These are phyloP conservation scores for Rhamnella rubrinervis DNA, from an alignment of 331 rosid genomes.

Conservation along the genomic window DNA sequence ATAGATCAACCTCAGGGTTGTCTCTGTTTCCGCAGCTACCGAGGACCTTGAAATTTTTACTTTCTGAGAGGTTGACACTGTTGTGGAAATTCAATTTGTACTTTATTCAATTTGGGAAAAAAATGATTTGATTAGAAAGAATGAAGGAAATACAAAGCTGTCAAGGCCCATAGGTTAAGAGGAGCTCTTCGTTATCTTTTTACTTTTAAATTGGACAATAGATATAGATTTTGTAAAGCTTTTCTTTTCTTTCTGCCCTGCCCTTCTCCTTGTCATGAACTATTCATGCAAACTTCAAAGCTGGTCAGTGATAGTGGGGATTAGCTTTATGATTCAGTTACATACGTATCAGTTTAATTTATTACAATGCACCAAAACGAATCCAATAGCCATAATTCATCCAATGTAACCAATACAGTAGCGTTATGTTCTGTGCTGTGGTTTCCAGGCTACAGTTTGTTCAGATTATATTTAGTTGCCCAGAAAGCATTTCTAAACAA, in stretches of 20 bases:
- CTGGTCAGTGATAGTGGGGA: conserved; percentile 31
- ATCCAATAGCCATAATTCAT: too few relatives aligned
- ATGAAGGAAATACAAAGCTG: conserved; percentile 36
- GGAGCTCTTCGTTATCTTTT: conserved; percentile 45
- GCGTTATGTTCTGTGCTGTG: too few relatives aligned
- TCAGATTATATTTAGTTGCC: too few relatives aligned
- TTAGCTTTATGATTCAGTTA: conserved; percentile 26
- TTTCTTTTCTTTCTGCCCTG: conserved; percentile 29
- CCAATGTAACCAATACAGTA: too few relatives aligned
- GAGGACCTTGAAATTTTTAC: conserved; percentile 73
- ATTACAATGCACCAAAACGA: background rate
- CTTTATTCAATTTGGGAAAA: conserved; percentile 33
- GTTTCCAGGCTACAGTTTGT: too few relatives aligned
- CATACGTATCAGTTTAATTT: conserved; percentile 7
- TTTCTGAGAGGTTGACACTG: conserved; percentile 2
- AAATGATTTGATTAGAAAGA: conserved; percentile 38
- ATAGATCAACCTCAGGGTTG: conserved; percentile 84
- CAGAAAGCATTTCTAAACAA: too few relatives aligned
- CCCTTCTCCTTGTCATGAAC: conserved; percentile 10
- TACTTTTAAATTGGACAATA: conserved; percentile 40
- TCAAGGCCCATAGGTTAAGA: conserved; percentile 46
- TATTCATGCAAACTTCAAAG: conserved; percentile 24
- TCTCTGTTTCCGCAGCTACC: conserved; percentile 69
- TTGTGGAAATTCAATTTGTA: conserved; percentile 49
- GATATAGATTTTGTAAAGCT: conserved; percentile 64